Conservation (phyloP, 768 basidiomycete genomes). For the Mycena chlorophos region DNA sequence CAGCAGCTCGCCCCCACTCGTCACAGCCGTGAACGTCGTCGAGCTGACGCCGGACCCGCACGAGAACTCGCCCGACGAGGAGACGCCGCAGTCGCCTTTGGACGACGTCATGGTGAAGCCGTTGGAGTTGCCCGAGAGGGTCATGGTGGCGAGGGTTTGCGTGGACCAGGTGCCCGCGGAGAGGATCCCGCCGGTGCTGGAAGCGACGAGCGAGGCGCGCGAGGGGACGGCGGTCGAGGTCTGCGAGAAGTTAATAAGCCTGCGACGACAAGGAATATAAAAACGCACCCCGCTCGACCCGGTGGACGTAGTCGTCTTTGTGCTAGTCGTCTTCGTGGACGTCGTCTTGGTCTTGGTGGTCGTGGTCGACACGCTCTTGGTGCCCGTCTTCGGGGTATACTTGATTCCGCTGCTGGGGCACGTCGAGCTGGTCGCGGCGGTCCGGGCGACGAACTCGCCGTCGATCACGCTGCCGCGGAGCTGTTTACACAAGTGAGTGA, state of each 20-base stretch:
- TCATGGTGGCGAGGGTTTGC: conserved; percentile 59
- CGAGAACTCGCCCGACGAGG: conserved; percentile 40
- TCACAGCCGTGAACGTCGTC: conserved; percentile 52
- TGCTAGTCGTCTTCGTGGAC: neutral
- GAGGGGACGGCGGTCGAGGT: conserved; percentile 36
- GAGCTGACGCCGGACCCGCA: conserved; percentile 52
- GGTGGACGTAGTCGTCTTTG: neutral
- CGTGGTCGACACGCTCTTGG: conserved; percentile 27
- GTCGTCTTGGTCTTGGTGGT: conserved; percentile 9
- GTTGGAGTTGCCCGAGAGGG: conserved; percentile 45
- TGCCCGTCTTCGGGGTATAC: conserved; percentile 57
- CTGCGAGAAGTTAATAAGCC: too few relatives aligned
- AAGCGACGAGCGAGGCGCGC: conserved; percentile 48
- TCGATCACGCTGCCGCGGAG: conserved; percentile 60
- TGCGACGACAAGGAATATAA: too few relatives aligned
- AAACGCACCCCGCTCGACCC: too few relatives aligned
- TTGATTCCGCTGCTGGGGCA: conserved; percentile 60
- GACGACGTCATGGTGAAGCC: conserved; percentile 61
- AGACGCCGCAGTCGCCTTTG: conserved; percentile 58
- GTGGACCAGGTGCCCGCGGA: conserved; percentile 60
- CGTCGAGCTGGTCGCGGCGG: conserved; percentile 47
- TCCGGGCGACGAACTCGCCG: conserved; percentile 59
- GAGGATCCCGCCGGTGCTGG: conserved; percentile 51
- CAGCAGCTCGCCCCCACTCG: neutral
- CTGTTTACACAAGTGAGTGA: conserved; percentile 11